phyloP scores from a whole-genome alignment of 2,329 filamentous ascomycete species.

The Nigrospora oryzae region DNA sequence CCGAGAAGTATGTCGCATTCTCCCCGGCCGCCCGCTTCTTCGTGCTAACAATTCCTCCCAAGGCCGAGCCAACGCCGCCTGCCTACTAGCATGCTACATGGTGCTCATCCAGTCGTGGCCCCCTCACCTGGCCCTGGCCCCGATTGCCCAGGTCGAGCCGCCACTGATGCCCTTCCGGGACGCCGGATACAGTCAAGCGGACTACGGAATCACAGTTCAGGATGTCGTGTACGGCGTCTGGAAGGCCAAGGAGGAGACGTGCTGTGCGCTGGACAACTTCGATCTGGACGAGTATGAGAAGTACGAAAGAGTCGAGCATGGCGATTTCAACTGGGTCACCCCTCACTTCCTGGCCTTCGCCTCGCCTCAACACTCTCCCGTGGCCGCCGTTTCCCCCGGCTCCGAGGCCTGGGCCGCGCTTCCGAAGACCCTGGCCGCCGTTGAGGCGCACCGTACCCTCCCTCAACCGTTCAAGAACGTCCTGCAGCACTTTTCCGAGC shows the following conservation, averaged over 20 bases:
- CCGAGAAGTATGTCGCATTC: constrained; percentile 62
- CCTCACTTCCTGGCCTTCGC: constrained; percentile 94
- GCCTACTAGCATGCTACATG: constrained; percentile 96
- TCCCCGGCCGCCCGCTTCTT: background rate
- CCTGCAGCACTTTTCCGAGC: constrained; percentile 75
- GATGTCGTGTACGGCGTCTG: constrained; percentile 97
- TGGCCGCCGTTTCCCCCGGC: constrained; percentile 60
- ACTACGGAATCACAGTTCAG: constrained; percentile 92
- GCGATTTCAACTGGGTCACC: constrained; percentile 99
- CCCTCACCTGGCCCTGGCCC: constrained; percentile 87
- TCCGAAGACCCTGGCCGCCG: constrained; percentile 65
- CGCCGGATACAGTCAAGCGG: constrained; percentile 95
- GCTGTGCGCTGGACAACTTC: constrained; percentile 88
- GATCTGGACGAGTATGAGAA: constrained; percentile 95
- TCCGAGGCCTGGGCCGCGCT: constrained; percentile 68
- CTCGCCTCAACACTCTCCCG: constrained; percentile 78
- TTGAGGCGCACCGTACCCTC: constrained; percentile 62
- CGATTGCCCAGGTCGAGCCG: constrained; percentile 92
- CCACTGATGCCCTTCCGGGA: constrained; percentile 98
- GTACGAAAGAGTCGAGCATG: constrained; percentile 92
- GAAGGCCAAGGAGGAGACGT: constrained; percentile 94
- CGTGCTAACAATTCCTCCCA: constrained; percentile 11
- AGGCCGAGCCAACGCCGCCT: constrained; percentile 90
- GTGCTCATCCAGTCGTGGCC: constrained; percentile 97
- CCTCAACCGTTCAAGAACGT: constrained; percentile 94